These are phyloP conservation scores for Penicillium sp. DNA, from an alignment of 2,329 filamentous ascomycete species.

Conservation along the genomic window DNA sequence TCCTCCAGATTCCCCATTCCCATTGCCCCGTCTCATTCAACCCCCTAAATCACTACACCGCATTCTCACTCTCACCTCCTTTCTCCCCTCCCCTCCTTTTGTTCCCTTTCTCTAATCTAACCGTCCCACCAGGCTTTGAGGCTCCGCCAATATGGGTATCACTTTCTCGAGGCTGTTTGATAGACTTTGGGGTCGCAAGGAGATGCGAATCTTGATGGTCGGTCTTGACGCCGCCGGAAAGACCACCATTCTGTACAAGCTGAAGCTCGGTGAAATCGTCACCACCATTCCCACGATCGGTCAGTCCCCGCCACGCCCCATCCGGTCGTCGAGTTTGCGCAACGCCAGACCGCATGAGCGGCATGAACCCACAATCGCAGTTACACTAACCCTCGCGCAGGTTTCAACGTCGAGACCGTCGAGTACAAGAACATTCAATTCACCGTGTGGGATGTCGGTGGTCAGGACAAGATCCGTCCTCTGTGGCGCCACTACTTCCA, in stretches of 20 bases:
- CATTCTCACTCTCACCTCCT: slow-evolving; percentile 11
- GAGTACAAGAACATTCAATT: slow-evolving; percentile 99
- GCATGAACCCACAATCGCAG: background rate
- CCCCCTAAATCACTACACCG: slow-evolving; percentile 3
- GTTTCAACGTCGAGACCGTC: slow-evolving; percentile 99
- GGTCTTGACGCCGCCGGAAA: slow-evolving; percentile 99
- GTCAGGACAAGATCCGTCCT: slow-evolving; percentile 99
- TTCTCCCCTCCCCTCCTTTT: slow-evolving; percentile 10
- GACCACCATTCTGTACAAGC: slow-evolving; percentile 99
- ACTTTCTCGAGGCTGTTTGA: slow-evolving; percentile 95
- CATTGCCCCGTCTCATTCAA: slow-evolving; percentile 1
- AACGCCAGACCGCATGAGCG: background rate
- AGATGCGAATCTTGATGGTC: slow-evolving; percentile 99
- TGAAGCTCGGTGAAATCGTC: slow-evolving; percentile 97
- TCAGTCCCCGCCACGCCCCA: slow-evolving; percentile 46
- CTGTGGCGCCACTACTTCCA: slow-evolving; percentile 99
- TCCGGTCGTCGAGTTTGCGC: background rate
- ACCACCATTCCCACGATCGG: slow-evolving; percentile 98
- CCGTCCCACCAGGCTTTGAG: slow-evolving; percentile 13
- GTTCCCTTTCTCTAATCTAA: slow-evolving; percentile 11
- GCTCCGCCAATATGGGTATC: slow-evolving; percentile 79
- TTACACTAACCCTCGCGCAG: slow-evolving; percentile 41
- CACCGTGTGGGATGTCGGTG: slow-evolving; percentile 99
- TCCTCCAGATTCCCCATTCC: background rate
- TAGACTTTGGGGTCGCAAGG: slow-evolving; percentile 97